phyloP scores from a whole-genome alignment of 106 monocot species.

The Xerophyta viscosa region DNA sequence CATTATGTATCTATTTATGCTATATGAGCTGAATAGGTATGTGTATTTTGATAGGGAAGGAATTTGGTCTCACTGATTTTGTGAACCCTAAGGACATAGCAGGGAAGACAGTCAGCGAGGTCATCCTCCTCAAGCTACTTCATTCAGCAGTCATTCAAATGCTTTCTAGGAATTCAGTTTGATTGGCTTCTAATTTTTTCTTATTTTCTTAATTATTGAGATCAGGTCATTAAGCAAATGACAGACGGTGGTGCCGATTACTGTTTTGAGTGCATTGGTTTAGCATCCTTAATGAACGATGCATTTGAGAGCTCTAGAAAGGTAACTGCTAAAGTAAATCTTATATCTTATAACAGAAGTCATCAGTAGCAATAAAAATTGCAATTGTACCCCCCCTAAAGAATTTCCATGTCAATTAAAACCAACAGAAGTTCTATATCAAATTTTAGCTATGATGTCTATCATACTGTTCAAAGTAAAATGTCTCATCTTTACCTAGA shows the following conservation, averaged over 20 bases:
- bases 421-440: too few relatives aligned
- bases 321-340: too few relatives aligned
- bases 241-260: neutral
- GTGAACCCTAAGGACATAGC: neutral
- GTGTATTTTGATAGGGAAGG: conserved; percentile 48
- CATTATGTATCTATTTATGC: too few relatives aligned
- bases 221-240: neutral
- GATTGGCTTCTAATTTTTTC: neutral
- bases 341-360: too few relatives aligned
- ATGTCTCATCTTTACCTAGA: too few relatives aligned
- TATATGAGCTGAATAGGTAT: too few relatives aligned
- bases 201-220: neutral
- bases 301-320: conserved; percentile 1
- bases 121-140: neutral
- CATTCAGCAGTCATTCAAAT: neutral
- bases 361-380: too few relatives aligned
- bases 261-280: conserved; percentile 1
- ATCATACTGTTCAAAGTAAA: too few relatives aligned
- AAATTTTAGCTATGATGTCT: too few relatives aligned
- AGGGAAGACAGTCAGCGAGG: conserved; percentile 1
- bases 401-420: too few relatives aligned
- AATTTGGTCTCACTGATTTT: conserved; percentile 41
- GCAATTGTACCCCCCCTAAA: too few relatives aligned
- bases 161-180: neutral
- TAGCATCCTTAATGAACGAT: neutral